Evolutionary conservation across 306 rosid species (phyloP), one percentile per base, ranked within the genome.

Genomic region (Gastrolobium villosum): DNA sequence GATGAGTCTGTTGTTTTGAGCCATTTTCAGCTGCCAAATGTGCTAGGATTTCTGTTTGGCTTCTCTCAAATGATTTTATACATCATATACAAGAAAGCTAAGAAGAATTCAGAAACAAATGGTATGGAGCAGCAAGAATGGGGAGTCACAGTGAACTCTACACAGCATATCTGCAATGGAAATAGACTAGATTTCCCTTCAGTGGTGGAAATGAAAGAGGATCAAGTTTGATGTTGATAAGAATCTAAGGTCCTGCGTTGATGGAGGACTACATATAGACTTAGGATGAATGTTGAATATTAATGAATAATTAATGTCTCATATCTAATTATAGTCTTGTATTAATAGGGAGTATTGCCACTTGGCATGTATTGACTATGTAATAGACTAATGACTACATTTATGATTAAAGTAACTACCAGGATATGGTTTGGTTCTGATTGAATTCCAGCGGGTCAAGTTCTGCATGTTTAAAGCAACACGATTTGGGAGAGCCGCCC

Each of bases 31-130:
- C 35, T 89, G 10, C 96, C 93, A 59, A 91, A 91, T 76, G 84
- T 87, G 56, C 69, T 91, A 34, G 94, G 96, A 72, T 86, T 91
- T 54, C 65, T 87, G 5, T 82, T 91, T 43, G 96, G 96, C 10
- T 10, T 84, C 15, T 34, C 81, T 70, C 94, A 91, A 10, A 86
- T 89, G 86, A 83, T 74, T 37, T 76, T 89, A 1, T 91, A 91
- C 86, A 20, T 87, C 32, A 13, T 71, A 44, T 91, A 89, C 87
- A 89, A 68, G 79, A 62, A 81, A 52, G 73, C 62, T 32, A 57
- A 66, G 56, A 80, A 56, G 35, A 82, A 43, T 5, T 30, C 7
- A 32, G 74, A 67, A 15, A 13, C 37, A 53, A 35, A 11, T 49
- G 26, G 55, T 10, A 9, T 4, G 64, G 62, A 70, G 59, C 11